Evolutionary conservation across 176 grass and related monocot genomes (phyloP).

Genomic region (Echinochloa phyllopogon): DNA sequence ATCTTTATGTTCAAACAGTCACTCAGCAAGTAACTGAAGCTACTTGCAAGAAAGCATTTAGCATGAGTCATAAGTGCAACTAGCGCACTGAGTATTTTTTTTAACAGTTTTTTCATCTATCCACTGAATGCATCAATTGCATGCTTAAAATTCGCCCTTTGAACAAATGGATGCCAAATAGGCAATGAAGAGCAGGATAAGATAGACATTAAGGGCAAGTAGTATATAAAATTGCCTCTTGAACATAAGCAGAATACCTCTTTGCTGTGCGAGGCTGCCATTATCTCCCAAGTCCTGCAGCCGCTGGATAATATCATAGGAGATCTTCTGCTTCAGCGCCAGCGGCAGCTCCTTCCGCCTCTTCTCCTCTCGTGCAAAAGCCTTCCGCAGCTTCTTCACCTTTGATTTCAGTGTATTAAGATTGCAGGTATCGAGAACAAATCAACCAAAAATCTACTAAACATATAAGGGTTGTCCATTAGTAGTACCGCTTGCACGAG

Average conservation of each 20-base stretch:
- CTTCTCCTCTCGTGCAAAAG: constrained; percentile 56
- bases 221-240: neutral
- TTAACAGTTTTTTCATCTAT: neutral
- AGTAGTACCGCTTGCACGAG: constrained; percentile 70
- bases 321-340: constrained; percentile 72
- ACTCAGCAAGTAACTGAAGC: neutral
- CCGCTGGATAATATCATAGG: constrained; percentile 59
- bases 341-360: constrained; percentile 60
- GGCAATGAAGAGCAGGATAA: neutral
- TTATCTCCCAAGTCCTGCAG: constrained; percentile 53
- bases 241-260: constrained; percentile 55
- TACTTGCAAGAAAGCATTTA: constrained; percentile 29
- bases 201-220: constrained; percentile 24
- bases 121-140: neutral
- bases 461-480: constrained; percentile 18
- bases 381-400: constrained; percentile 73
- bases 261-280: constrained; percentile 56
- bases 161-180: neutral
- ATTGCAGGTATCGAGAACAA: neutral
- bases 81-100: neutral
- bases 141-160: constrained; percentile 16
- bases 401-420: constrained; percentile 30
- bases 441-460: neutral
- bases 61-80: neutral
- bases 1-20: constrained; percentile 12